These are phyloP conservation scores for Actinomortierella wolfii DNA, from an alignment of 371 early-diverging fungal species.

Conservation along the genomic window DNA sequence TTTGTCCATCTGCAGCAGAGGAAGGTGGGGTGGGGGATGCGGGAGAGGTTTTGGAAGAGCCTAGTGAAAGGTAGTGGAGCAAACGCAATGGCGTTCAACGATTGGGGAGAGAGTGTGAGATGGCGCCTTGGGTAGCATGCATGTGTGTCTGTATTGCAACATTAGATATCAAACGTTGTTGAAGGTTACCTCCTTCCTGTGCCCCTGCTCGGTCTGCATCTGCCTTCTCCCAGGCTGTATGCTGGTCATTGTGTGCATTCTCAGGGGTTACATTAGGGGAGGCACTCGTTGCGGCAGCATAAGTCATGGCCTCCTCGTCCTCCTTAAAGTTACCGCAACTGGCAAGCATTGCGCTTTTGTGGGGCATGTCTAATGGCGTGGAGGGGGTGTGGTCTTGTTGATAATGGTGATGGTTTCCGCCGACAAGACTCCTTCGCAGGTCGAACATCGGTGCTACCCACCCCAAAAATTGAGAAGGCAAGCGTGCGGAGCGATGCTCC, in stretches of 20 bases:
- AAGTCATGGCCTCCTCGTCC: not conserved
- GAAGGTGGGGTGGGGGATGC: no score
- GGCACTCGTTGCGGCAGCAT: not conserved
- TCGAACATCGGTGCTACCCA: constrained; percentile 15
- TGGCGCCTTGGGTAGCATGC: not conserved
- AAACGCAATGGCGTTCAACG: no score
- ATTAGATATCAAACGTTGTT: not conserved
- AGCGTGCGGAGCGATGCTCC: constrained; percentile 13
- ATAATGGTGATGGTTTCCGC: no score
- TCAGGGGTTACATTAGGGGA: no score
- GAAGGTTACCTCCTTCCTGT: not conserved
- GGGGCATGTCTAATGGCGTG: no score
- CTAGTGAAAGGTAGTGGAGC: no score
- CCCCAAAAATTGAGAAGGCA: constrained; percentile 5
- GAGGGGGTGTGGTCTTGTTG: no score
- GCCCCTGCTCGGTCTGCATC: not conserved
- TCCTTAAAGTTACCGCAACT: not conserved
- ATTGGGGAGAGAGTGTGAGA: not conserved
- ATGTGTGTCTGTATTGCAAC: not conserved
- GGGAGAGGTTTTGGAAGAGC: no score
- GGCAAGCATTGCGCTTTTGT: no score
- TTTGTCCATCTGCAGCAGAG: no score
- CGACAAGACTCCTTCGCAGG: constrained; percentile 5
- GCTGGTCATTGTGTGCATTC: no score
- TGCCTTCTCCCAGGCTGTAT: not conserved